These are phyloP conservation scores for Chalara sp. DNA, from an alignment of 2,329 filamentous ascomycete species.

Conservation along the genomic window DNA sequence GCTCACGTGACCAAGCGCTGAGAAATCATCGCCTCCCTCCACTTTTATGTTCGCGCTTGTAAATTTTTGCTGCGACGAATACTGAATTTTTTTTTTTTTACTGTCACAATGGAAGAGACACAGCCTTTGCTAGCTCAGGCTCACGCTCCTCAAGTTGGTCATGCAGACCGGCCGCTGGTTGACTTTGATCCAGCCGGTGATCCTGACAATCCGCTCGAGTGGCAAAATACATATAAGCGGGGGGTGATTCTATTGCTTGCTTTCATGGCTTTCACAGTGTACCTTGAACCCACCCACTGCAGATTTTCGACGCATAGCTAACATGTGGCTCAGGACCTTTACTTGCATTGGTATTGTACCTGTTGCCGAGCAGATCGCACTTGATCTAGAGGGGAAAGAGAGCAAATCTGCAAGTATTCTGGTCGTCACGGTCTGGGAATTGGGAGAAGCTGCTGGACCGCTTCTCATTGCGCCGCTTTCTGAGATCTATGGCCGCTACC, in stretches of 20 bases:
- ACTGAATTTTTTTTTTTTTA: no score
- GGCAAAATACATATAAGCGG: constrained; percentile 46
- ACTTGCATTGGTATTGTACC: constrained; percentile 51
- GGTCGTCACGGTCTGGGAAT: constrained; percentile 41
- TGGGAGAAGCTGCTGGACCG: constrained; percentile 39
- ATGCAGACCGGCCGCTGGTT: constrained; percentile 22
- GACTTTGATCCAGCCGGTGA: constrained; percentile 41
- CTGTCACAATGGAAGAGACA: constrained; percentile 29
- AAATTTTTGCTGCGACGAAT: no score
- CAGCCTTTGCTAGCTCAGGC: constrained; percentile 13
- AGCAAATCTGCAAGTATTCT: constrained; percentile 43
- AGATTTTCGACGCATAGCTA: background rate
- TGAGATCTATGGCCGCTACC: constrained; percentile 35
- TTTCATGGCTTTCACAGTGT: constrained; percentile 51
- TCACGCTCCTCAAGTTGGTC: background rate
- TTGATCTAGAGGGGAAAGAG: constrained; percentile 35
- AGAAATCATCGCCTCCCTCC: no score
- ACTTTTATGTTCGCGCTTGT: no score
- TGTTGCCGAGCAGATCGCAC: constrained; percentile 43
- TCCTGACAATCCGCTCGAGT: constrained; percentile 45
- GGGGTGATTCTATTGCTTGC: constrained; percentile 44
- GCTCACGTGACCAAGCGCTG: no score
- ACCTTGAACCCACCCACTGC: constrained; percentile 14
- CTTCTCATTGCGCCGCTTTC: constrained; percentile 38
- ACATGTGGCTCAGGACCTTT: constrained; percentile 39